Evolutionary conservation across 352 stramenopile species (phyloP), one percentile per base, ranked within the genome.

Genomic region (Globisporangium radiosum): DNA sequence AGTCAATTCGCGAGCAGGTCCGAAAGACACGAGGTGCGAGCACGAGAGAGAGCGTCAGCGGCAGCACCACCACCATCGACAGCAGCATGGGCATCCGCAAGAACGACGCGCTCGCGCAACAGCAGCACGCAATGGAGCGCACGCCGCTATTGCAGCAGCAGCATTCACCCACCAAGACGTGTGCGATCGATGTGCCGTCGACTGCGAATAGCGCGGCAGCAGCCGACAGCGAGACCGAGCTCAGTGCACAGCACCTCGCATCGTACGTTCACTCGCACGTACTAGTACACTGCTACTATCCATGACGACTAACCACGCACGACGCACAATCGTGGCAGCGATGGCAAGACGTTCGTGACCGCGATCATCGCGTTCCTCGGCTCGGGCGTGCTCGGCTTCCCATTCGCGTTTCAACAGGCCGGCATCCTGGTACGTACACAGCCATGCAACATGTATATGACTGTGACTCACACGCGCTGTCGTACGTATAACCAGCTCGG

Each of bases 291-390:
- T 19, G 14, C 10, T 19, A 48, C 11, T 48, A 13, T n/a, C 7
- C 44, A 19, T 4, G 44, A 2, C 40, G 11, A 44, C 7, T 13
- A 44, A 14, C 11, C 7, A 44, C 40, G 11, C 40, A 7, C 7
- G 7, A 44, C 11, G 2, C 11, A 13, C 11, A 44, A 8, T 44
- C 40, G 40, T 14, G 7, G 14, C 53, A 85, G 75, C 9, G 79
- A 89, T 57, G 47, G 70, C 13, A 78, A 78, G 50, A 85, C 71
- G 47, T 91, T 91, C 53, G 67, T 71, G 25, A 91, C 88, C 59
- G 80, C 75, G 15, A 81, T 96, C 57, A 97, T 98, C 65, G 87
- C 84, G 14, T 98, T 98, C 72, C 75, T 98, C 0, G 92, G 92
- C 25, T 95, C 92, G 7, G 92, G 92, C 40, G 81, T 97, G 9